Conservation (phyloP, 768 basidiomycete species). For the Pisolithus sp. region DNA sequence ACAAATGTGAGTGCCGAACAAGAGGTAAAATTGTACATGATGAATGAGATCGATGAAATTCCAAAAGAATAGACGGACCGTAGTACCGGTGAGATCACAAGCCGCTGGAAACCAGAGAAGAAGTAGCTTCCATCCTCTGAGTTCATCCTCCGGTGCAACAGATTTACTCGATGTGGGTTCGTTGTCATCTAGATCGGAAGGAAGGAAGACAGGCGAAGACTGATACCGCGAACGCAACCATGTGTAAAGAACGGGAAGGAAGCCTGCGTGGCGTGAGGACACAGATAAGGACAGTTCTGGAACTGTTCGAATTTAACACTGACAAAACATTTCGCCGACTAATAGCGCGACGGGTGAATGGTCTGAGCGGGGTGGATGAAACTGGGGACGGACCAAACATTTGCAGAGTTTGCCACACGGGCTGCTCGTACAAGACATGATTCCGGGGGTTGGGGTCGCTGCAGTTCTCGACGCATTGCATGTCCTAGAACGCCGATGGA, state of each 20-base stretch:
- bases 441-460: constrained; percentile 49
- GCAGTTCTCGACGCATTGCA: constrained; percentile 98
- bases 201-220: constrained; percentile 47
- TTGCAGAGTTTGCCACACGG: constrained; percentile 87
- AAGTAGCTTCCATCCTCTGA: constrained; percentile 64
- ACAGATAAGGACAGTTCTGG: constrained; percentile 8
- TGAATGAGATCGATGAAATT: constrained; percentile 3
- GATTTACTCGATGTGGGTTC: constrained; percentile 30
- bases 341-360: constrained; percentile 31
- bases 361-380: constrained; percentile 8
- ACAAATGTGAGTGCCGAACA: constrained; percentile 14
- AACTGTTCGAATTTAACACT: constrained; percentile 30
- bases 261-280: constrained; percentile 44
- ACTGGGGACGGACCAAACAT: constrained; percentile 67
- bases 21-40: constrained; percentile 3
- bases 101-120: constrained; percentile 84
- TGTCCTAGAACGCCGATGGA: constrained; percentile 50
- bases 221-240: constrained; percentile 47
- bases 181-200: constrained; percentile 44
- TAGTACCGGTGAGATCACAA: constrained; percentile 89
- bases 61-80: constrained; percentile 44
- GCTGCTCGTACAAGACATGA: constrained; percentile 84
- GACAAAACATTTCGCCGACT: constrained; percentile 95
- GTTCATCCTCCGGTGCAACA: constrained; percentile 30
- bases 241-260: constrained; percentile 75